Base-by-base conservation (phyloP, 2,329 filamentous ascomycete species). In the Aureobasidium sp. region DNA sequence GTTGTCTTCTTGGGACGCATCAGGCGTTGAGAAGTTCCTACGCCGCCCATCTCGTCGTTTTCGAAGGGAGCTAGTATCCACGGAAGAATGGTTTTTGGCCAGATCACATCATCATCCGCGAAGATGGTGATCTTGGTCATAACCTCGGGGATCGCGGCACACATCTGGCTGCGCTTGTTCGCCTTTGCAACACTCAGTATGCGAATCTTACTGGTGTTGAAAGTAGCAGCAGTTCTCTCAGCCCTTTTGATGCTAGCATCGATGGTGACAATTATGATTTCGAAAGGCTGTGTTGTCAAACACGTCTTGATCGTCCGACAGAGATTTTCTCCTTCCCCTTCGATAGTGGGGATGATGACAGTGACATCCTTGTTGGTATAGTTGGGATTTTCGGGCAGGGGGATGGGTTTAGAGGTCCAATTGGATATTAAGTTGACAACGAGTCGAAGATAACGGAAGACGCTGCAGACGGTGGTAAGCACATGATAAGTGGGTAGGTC, bases 41-140 rank as follows among this genome's bases (percentile, higher is more conserved):
- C 93, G 37, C 91, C 93, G 63, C 93, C 93, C 68, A 95, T 93
- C 65, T 82, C 81, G 42, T 83, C 78, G 72, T 94, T 86, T 73
- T 97, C 91, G 66, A 97, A 96, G 0, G 93, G 92, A 5, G 93
- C 93, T 65, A 97, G 79, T 63, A 97, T 88, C 92, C 92, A 97
- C 36, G 88, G 89, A 69, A 96, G 84, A 65, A 96, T 84, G 45
- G 89, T 94, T 17, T 82, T 80, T 3, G 92, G 92, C 89, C 93
- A 96, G 68, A 89, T 91, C 65, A 97, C 93, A 74, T 97, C 93
- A 75, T 97, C 93, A 72, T 97, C 93, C 29, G 92, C 91, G 79
- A 97, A 91, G 69, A 97, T 84, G 41, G 90, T 96, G 71, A 97
- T 91, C 57, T 82, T 78, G 0, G 93, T 97, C 67, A 80, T 82